Percentiles rank a stretch among this genome's conserved stretches.
phyloP scores from a whole-genome alignment of 2,329 filamentous ascomycete species.

The Talaromyces sp. region DNA sequence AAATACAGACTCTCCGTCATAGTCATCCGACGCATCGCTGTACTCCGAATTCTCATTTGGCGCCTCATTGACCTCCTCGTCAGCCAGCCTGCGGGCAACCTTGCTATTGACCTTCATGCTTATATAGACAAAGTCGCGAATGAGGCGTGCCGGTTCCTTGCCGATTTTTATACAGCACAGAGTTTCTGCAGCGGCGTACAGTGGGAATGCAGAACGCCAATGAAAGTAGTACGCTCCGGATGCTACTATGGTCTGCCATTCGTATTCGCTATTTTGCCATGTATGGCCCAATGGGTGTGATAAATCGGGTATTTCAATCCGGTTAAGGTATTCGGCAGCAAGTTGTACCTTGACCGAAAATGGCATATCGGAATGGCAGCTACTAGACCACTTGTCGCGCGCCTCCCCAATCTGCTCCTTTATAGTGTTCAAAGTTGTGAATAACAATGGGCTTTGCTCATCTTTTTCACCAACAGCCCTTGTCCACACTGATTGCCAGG shows the following conservation, averaged over 20 bases:
- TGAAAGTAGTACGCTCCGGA: slow-evolving; percentile 29
- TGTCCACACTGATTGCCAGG: slow-evolving; percentile 23
- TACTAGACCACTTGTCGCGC: slow-evolving; percentile 16
- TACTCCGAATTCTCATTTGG: slow-evolving; percentile 23
- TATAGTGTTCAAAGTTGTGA: slow-evolving; percentile 15
- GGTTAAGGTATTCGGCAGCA: slow-evolving; percentile 22
- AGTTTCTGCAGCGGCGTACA: slow-evolving; percentile 28
- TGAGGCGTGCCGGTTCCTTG: slow-evolving; percentile 18
- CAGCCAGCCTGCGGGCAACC: slow-evolving; percentile 21
- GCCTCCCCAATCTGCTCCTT: slow-evolving; percentile 16
- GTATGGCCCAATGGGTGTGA: slow-evolving; percentile 29
- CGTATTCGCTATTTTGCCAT: slow-evolving; percentile 26
- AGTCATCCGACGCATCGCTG: slow-evolving; percentile 22
- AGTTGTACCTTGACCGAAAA: slow-evolving; percentile 15
- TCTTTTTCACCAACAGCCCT: slow-evolving; percentile 16
- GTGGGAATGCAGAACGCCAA: slow-evolving; percentile 18
- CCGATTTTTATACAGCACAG: slow-evolving; percentile 29
- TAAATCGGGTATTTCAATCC: slow-evolving; percentile 24
- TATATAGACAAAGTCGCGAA: slow-evolving; percentile 23
- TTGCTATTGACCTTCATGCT: slow-evolving; percentile 29
- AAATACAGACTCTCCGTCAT: slow-evolving; percentile 8
- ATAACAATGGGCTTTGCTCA: slow-evolving; percentile 10
- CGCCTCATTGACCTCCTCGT: slow-evolving; percentile 13
- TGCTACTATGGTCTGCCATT: slow-evolving; percentile 33
- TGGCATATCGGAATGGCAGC: neutral